Conservation (phyloP, 331 rosid genomes). For the Rhamnella rubrinervis region DNA sequence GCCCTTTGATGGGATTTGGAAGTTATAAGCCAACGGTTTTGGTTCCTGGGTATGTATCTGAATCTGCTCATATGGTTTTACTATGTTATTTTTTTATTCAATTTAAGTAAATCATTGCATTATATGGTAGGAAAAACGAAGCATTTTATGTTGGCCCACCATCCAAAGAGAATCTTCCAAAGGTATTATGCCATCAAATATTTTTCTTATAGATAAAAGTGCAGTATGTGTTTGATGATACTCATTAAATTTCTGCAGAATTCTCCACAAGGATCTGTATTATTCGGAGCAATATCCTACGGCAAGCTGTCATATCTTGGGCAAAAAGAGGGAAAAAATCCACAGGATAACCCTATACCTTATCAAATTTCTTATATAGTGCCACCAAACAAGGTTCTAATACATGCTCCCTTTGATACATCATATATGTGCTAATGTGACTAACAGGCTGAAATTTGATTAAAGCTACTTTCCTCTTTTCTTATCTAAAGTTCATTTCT, state of each 20-base stretch:
- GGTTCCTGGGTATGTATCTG: slow-evolving; percentile 67
- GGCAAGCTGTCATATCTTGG: slow-evolving; percentile 54
- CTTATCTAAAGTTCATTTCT: neutral
- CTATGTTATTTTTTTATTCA: slow-evolving; percentile 13
- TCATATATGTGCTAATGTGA: neutral
- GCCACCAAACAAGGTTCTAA: slow-evolving; percentile 79
- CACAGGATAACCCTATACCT: slow-evolving; percentile 63
- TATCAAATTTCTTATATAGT: slow-evolving; percentile 59
- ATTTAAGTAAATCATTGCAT: slow-evolving; percentile 22
- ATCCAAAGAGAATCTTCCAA: slow-evolving; percentile 72
- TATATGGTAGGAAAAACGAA: slow-evolving; percentile 59
- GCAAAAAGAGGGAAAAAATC: slow-evolving; percentile 48
- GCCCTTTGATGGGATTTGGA: slow-evolving; percentile 72
- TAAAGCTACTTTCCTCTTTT: neutral
- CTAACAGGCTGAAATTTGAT: neutral
- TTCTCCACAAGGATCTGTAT: slow-evolving; percentile 70
- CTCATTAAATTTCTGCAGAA: slow-evolving; percentile 41
- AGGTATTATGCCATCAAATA: slow-evolving; percentile 43
- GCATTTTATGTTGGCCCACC: slow-evolving; percentile 85
- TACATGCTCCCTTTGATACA: slow-evolving; percentile 6
- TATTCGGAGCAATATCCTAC: slow-evolving; percentile 76
- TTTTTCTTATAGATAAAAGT: slow-evolving; percentile 5
- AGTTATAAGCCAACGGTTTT: slow-evolving; percentile 63
- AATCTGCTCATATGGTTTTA: slow-evolving; percentile 21
- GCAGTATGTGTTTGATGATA: slow-evolving; percentile 17